Conservation (phyloP, 192 early-diverging fungal genomes). For the Piromyces sp. region DNA sequence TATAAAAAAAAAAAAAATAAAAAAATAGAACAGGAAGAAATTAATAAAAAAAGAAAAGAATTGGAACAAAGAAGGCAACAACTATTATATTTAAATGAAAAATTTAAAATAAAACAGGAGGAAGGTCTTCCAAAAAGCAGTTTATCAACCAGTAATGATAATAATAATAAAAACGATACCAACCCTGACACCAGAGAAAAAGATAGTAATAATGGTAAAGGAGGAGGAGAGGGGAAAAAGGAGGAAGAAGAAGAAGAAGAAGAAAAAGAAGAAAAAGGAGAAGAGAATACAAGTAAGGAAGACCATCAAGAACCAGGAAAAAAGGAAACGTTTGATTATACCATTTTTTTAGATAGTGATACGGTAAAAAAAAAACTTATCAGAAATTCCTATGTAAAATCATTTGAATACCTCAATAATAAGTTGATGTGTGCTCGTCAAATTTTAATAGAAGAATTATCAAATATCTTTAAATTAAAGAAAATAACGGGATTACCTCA, state of each 20-base stretch:
- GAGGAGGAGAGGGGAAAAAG: too few species aligned
- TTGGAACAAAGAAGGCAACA: not conserved
- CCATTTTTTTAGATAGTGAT: not conserved
- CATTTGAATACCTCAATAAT: not conserved
- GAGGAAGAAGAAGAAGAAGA: too few species aligned
- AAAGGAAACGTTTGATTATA: not conserved
- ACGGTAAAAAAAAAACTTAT: not conserved
- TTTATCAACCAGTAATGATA: too few species aligned
- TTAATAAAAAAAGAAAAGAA: not conserved
- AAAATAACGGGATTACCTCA: not conserved
- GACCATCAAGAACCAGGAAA: not conserved
- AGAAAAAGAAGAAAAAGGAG: not conserved
- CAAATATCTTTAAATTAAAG: not conserved
- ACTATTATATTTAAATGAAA: not conserved
- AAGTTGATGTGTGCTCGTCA: not conserved
- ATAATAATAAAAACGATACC: not conserved
- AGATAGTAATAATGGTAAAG: too few species aligned
- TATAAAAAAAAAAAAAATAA: too few species aligned
- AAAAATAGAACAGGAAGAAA: not conserved
- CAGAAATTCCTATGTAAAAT: not conserved
- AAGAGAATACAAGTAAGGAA: not conserved
- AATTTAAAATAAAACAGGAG: not conserved
- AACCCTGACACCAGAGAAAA: too few species aligned
- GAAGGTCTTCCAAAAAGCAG: not conserved
- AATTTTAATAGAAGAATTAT: not conserved